Conservation (phyloP, 1,284 basidiomycete genomes). For the Hymenochaete sp. region DNA sequence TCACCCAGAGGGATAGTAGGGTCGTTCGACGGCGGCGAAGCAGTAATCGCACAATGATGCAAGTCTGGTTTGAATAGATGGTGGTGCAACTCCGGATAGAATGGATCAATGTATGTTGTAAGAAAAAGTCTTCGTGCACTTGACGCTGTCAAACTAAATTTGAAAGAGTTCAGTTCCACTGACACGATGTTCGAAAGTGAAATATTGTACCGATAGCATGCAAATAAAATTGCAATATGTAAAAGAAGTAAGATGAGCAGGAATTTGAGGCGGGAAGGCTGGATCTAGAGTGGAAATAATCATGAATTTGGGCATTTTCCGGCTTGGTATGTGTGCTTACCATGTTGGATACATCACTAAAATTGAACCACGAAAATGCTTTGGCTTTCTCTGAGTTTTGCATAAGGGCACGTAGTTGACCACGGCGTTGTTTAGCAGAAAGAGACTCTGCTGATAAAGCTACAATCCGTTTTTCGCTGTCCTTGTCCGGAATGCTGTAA, state of each 20-base stretch:
- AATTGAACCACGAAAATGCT: too few relatives aligned
- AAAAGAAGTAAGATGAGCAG: slow-evolving; percentile 6
- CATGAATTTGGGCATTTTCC: slow-evolving; percentile 8
- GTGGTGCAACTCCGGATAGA: slow-evolving; percentile 57
- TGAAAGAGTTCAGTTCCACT: neutral
- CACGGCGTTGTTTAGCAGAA: too few relatives aligned
- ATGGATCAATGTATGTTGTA: slow-evolving; percentile 63
- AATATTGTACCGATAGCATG: slow-evolving; percentile 13
- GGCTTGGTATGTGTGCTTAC: too few relatives aligned
- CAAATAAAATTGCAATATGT: slow-evolving; percentile 8
- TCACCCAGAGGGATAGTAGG: slow-evolving; percentile 1
- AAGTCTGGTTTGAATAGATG: slow-evolving; percentile 41
- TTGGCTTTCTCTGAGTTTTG: too few relatives aligned
- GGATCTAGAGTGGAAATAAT: too few relatives aligned
- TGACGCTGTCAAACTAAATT: slow-evolving; percentile 34
- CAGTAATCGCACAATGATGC: slow-evolving; percentile 28
- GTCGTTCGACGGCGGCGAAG: slow-evolving; percentile 7
- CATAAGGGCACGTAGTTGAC: too few relatives aligned
- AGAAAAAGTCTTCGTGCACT: slow-evolving; percentile 40
- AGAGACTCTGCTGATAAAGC: too few relatives aligned
- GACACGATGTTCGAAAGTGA: neutral
- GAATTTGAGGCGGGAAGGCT: neutral
- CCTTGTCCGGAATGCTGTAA: too few relatives aligned
- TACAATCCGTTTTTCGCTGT: too few relatives aligned
- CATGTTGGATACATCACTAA: too few relatives aligned